phyloP scores from a whole-genome alignment of 179 eudicot species.

The Actinidia arguta region DNA sequence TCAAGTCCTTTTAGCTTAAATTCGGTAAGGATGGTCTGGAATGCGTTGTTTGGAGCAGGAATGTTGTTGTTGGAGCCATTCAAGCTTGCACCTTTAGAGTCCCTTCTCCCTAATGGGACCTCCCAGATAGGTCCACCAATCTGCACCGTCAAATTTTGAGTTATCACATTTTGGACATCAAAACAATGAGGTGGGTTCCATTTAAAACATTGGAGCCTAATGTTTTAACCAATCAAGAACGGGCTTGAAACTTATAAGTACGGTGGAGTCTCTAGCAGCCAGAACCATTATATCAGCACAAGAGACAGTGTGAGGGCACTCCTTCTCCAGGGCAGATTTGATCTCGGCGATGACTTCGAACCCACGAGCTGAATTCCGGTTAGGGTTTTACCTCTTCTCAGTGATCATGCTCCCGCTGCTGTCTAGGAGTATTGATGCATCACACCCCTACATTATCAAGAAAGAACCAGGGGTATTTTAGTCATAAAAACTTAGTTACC shows the following conservation, averaged over 20 bases:
- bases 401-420: constrained; percentile 61
- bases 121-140: constrained; percentile 89
- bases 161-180: too few species aligned
- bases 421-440: constrained; percentile 88
- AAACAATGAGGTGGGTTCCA: too few species aligned
- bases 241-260: constrained; percentile 26
- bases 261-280: constrained; percentile 84
- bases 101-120: constrained; percentile 90
- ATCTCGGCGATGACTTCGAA: constrained; percentile 85
- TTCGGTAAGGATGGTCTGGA: constrained; percentile 77
- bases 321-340: constrained; percentile 78
- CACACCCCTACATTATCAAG: constrained; percentile 70
- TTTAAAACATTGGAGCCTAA: neutral
- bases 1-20: constrained; percentile 71
- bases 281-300: constrained; percentile 89
- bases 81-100: constrained; percentile 64
- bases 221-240: too few species aligned
- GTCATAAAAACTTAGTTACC: too few species aligned
- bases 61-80: constrained; percentile 89
- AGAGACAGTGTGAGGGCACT: constrained; percentile 85
- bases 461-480: neutral
- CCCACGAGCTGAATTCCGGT: constrained; percentile 82
- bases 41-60: constrained; percentile 92
- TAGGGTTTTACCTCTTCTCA: constrained; percentile 74
- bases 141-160: constrained; percentile 28